These are phyloP conservation scores for Nicotiana tomentosiformis DNA, from an alignment of 257 asterid species.

Conservation along the genomic window DNA sequence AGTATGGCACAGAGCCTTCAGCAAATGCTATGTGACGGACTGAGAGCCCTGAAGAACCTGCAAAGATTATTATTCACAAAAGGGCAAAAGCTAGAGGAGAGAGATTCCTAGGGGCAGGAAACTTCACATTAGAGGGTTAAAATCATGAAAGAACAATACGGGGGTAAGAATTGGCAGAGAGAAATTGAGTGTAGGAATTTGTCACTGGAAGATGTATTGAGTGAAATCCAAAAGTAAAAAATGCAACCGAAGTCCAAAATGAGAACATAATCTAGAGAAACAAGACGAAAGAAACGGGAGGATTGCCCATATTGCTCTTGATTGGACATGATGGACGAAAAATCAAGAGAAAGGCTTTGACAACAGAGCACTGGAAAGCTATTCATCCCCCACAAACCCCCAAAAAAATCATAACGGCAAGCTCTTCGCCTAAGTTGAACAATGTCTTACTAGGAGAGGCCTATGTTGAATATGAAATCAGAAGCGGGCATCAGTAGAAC, in stretches of 20 bases:
- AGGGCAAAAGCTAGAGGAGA: neutral
- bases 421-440: neutral
- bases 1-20: neutral
- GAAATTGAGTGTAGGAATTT: neutral
- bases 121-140: neutral
- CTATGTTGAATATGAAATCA: neutral
- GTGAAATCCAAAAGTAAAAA: neutral
- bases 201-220: neutral
- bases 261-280: conserved; percentile 1
- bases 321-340: neutral
- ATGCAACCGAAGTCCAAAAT: neutral
- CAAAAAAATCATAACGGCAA: neutral
- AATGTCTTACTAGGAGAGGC: neutral
- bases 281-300: neutral
- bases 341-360: neutral
- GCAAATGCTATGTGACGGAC: neutral
- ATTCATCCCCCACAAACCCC: neutral
- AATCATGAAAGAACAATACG: neutral
- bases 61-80: neutral
- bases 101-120: neutral
- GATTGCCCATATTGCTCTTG: neutral
- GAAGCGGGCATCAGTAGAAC: neutral
- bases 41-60: neutral
- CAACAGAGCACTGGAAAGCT: neutral
- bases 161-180: neutral